Evolutionary conservation across 202 grass and related monocot genomes (phyloP), one percentile per base, ranked within the genome.

Genomic region (Tripidium arundinaceum): DNA sequence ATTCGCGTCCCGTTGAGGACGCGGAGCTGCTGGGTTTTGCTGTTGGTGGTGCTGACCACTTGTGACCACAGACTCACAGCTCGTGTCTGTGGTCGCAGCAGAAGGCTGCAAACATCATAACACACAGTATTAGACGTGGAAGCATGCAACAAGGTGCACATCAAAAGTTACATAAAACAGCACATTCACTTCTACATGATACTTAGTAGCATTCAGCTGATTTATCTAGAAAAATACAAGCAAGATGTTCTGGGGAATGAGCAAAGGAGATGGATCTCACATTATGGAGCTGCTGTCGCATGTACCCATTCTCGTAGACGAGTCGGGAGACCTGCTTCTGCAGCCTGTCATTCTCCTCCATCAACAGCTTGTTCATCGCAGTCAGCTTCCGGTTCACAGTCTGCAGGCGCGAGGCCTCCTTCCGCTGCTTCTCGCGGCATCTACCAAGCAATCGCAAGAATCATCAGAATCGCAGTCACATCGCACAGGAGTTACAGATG

Each of bases 321-420:
- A 99, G 96, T 38, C 92, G 96, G 31, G 92, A 95, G 55, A 99
- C 83, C 86, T 99, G 96, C 74, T 99, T 99, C 90, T 99, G 96
- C 62, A 99, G 83, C 65, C 92, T 80, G 84, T 99, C 96, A 73
- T 99, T 99, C 28, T 99, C 96, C 83, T 99, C 96, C 96, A 99
- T 99, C 65, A 99, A 79, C 86, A 99, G 69, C 80, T 99, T 99
- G 76, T 99, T 99, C 96, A 96, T 96, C 0, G 96, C 92, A 8
- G 84, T 85, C 13, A 99, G 85, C 79, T 99, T 99, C 58, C 96
- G 83, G 59, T 99, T 99, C 68, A 99, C 96, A 1, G 96, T 96
- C 41, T 99, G 96, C 38, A 99, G 87, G 64, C 96, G 92, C 31
- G 90, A 99, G 11, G 96, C 81, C 83, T 99, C 96, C 85, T 96